Percentiles rank a stretch among this genome's conserved stretches.
These are phyloP conservation scores for Talaromyces funiculosus DNA, from an alignment of 2,329 filamentous ascomycete genomes.

Conservation along the genomic window DNA sequence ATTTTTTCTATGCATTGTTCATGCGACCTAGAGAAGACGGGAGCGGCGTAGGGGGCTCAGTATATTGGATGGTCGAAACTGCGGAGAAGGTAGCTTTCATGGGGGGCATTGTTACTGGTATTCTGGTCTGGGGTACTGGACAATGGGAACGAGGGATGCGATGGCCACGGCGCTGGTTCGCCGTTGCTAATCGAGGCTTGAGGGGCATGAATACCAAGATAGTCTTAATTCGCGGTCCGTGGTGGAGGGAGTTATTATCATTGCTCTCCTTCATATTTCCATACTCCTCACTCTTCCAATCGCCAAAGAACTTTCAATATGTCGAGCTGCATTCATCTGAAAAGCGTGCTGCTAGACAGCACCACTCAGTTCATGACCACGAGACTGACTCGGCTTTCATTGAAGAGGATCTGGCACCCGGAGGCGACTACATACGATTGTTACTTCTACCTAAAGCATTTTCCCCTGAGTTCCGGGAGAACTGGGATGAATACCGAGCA, in stretches of 20 bases:
- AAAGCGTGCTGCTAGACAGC: slow-evolving; percentile 33
- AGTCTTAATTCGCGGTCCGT: slow-evolving; percentile 75
- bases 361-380: slow-evolving; percentile 46
- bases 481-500: slow-evolving; percentile 89
- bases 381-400: slow-evolving; percentile 59
- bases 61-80: slow-evolving; percentile 94
- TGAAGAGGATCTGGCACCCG: slow-evolving; percentile 84
- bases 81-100: slow-evolving; percentile 86
- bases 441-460: slow-evolving; percentile 91
- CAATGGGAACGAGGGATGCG: slow-evolving; percentile 94
- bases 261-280: slow-evolving; percentile 73
- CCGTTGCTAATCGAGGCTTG: slow-evolving; percentile 80
- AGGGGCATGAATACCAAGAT: slow-evolving; percentile 94
- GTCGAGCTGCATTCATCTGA: slow-evolving; percentile 56
- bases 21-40: slow-evolving; percentile 95
- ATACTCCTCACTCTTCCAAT: slow-evolving; percentile 63
- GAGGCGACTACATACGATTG: slow-evolving; percentile 87
- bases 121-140: slow-evolving; percentile 88
- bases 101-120: slow-evolving; percentile 78
- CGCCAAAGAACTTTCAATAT: slow-evolving; percentile 66
- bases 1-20: slow-evolving; percentile 87
- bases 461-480: slow-evolving; percentile 87
- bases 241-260: slow-evolving; percentile 71
- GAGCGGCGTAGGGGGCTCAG: slow-evolving; percentile 79
- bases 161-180: slow-evolving; percentile 90